A percentile compares a stretch with the other conserved stretches of the same genome.
Evolutionary conservation across 495 filamentous ascomycete genomes (phyloP).

Genomic region (Aspergillus nidulans): DNA sequence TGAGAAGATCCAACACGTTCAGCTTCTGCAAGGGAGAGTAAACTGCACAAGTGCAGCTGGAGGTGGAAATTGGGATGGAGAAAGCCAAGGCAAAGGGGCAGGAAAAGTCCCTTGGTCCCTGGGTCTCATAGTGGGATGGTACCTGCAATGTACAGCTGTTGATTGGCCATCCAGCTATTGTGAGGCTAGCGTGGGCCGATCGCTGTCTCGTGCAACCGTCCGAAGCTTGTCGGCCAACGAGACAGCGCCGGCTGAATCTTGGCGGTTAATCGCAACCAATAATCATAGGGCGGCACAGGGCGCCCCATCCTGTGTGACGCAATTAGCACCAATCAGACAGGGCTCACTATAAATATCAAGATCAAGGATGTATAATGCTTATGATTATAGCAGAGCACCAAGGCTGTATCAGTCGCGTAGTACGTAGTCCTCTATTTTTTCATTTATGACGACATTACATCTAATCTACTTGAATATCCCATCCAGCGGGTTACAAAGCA

Average conservation of each 20-base stretch:
- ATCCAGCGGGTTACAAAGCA: not conserved
- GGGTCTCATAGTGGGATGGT: slow-evolving; percentile 4
- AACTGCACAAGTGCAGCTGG: not conserved
- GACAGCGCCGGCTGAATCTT: not conserved
- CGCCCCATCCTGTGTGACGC: not conserved
- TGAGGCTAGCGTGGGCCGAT: slow-evolving; percentile 18
- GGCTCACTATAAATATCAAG: slow-evolving; percentile 2
- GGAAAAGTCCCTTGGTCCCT: slow-evolving; percentile 9
- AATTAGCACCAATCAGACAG: not conserved
- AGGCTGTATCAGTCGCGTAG: not conserved
- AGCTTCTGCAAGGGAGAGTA: not conserved
- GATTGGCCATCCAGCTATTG: slow-evolving; percentile 11
- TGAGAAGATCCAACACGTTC: slow-evolving; percentile 3
- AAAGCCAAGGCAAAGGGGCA: slow-evolving; percentile 5
- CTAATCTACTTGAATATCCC: not conserved
- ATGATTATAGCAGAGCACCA: not conserved
- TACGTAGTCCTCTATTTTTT: not conserved
- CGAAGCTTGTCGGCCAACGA: slow-evolving; percentile 20
- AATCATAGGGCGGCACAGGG: not conserved
- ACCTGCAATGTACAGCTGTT: not conserved
- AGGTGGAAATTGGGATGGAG: slow-evolving; percentile 11
- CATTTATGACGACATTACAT: not conserved
- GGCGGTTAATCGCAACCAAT: not conserved
- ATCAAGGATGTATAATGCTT: slow-evolving; percentile 1
- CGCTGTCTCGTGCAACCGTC: slow-evolving; percentile 21